A percentile compares a stretch with the other conserved stretches of the same genome.
These are phyloP conservation scores for Sporothrix pseudoabietina DNA, from an alignment of 2,329 filamentous ascomycete genomes.

Conservation along the genomic window DNA sequence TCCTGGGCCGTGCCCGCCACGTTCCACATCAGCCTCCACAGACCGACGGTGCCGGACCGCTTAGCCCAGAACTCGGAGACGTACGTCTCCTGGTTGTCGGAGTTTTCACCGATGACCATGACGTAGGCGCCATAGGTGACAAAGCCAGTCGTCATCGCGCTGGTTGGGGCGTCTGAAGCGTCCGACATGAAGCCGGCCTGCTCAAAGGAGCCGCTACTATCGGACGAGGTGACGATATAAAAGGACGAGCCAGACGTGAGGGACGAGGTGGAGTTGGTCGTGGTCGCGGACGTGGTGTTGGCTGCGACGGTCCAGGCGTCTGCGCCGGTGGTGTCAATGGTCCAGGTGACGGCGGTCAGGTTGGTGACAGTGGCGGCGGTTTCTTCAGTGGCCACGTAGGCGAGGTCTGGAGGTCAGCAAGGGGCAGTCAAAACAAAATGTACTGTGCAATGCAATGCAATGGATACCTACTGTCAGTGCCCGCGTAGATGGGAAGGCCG, in stretches of 20 bases:
- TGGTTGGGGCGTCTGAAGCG: background rate
- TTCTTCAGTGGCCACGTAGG: conserved; percentile 16
- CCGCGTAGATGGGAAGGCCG: conserved; percentile 10
- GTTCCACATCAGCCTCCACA: conserved; percentile 33
- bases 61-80: conserved; percentile 29
- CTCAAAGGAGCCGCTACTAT: background rate
- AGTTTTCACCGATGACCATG: background rate
- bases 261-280: background rate
- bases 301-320: conserved; percentile 24
- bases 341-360: conserved; percentile 27
- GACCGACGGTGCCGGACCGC: conserved; percentile 7
- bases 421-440: background rate
- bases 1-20: conserved; percentile 9
- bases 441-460: background rate
- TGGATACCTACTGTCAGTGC: background rate
- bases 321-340: conserved; percentile 25
- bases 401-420: conserved; percentile 4
- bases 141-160: conserved; percentile 21
- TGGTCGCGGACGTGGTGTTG: background rate
- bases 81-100: background rate
- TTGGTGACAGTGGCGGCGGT: conserved; percentile 6
- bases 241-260: background rate
- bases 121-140: conserved; percentile 28
- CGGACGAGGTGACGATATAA: conserved; percentile 14
- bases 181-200: conserved; percentile 20